Percentiles rank a stretch among this genome's conserved stretches.
Evolutionary conservation across 805 yeast genomes (phyloP).

Genomic region (Wickerhamiella allomyrinae): DNA sequence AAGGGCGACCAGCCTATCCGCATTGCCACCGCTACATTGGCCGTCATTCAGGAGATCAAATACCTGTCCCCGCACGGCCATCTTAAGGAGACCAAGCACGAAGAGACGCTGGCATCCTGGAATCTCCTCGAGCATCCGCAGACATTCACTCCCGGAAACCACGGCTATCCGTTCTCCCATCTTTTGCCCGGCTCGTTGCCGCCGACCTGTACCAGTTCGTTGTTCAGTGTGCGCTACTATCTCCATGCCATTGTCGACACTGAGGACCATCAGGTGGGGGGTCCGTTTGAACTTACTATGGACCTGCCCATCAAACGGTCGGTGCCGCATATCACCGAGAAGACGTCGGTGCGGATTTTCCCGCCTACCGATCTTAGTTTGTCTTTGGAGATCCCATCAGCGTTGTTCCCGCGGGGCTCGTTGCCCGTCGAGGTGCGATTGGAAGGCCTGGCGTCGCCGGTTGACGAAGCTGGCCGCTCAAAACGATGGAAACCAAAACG

Average conservation of each 20-base stretch:
- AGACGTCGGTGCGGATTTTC: constrained; percentile 76
- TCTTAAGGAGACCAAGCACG: constrained; percentile 6
- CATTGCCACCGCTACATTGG: constrained; percentile 27
- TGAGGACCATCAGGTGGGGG: constrained; percentile 5
- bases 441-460: constrained; percentile 36
- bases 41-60: constrained; percentile 52
- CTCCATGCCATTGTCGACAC: constrained; percentile 39
- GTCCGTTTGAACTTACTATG: constrained; percentile 4
- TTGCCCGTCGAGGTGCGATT: constrained; percentile 72
- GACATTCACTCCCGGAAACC: constrained; percentile 44
- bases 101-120: constrained; percentile 70
- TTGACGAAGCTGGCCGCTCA: constrained; percentile 22
- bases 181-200: constrained; percentile 80
- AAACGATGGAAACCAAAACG: background rate
- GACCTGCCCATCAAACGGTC: constrained; percentile 55
- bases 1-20: constrained; percentile 36
- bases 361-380: constrained; percentile 93
- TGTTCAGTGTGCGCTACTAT: constrained; percentile 63
- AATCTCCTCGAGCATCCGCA: constrained; percentile 48
- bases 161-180: constrained; percentile 86
- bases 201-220: constrained; percentile 43
- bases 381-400: constrained; percentile 75
- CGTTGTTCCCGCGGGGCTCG: constrained; percentile 72
- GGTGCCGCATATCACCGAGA: constrained; percentile 65
- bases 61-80: constrained; percentile 11